Evolutionary conservation across 345 rosid genomes (phyloP), one percentile per base, ranked within the genome.

Genomic region (Lepidium didymum): DNA sequence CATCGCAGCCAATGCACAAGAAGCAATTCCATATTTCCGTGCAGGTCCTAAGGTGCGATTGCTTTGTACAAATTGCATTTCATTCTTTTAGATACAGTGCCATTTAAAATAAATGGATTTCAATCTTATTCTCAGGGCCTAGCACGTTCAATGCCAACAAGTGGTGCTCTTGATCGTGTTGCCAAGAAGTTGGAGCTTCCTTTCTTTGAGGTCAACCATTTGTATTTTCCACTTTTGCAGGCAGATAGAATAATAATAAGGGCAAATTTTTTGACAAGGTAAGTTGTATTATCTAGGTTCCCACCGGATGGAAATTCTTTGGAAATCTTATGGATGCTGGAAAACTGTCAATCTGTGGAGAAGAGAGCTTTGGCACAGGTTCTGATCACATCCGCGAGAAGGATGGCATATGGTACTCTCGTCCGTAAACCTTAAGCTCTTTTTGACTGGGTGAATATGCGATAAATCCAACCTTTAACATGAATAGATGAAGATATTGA

Each of bases 301-400:
- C 96, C 29, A 94, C 99, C 1, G 99, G 97, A 19, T 89, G 99
- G 99, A 89, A 89, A 58, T 91, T 87, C 76, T 94, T 94, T 70
- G 97, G 99, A 56, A 94, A 91, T 81, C 96, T 93, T 36, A 88
- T 90, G 97, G 99, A 94, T 71, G 89, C 96, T 73, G 96, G 89
- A 73, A 89, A 91, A 78, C 70, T 94, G 85, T 91, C 97, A 35
- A 74, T 91, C 54, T 94, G 96, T 56, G 99, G 97, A 64, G 97
- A 94, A 77, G 99, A 91, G 79, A 91, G 97, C 79, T 94, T 94
- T 64, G 97, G 97, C 72, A 91, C 99, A 36, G 97, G 96, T 62
- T 94, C 99, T 57, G 96, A 91, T 85, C 97, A 94, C 79, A 81
- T 94, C 68, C 91, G 90, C 27, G 99, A 91, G 86, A 94, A 91